phyloP scores from a whole-genome alignment of 768 basidiomycete species.

The Suillus sp. region DNA sequence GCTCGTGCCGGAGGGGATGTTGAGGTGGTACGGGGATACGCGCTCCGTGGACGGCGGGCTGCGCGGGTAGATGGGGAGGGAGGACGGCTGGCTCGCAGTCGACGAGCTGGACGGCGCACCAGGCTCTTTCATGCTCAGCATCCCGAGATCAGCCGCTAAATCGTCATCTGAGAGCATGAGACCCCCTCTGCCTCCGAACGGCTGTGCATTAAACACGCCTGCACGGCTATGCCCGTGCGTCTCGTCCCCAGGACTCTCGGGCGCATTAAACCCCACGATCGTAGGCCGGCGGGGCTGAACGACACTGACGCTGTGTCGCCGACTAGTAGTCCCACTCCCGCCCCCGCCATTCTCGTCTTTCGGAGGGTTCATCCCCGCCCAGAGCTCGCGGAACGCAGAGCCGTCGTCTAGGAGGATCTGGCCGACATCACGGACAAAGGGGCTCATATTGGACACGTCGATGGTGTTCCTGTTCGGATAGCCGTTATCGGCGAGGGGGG shows the following conservation, averaged over 20 bases:
- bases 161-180: constrained; percentile 80
- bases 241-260: constrained; percentile 47
- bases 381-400: constrained; percentile 70
- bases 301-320: constrained; percentile 81
- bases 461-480: constrained; percentile 43
- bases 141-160: constrained; percentile 67
- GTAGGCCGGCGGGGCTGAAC: constrained; percentile 72
- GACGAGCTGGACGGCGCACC: constrained; percentile 14
- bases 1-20: constrained; percentile 50
- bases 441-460: constrained; percentile 79
- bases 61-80: constrained; percentile 74
- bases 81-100: constrained; percentile 67
- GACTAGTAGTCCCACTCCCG: constrained; percentile 80
- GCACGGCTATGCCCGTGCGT: constrained; percentile 22
- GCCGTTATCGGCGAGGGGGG: constrained; percentile 57
- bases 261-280: constrained; percentile 69
- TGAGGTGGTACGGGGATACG: constrained; percentile 59
- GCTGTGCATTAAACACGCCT: constrained; percentile 35
- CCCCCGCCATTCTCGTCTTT: constrained; percentile 62
- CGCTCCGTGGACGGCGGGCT: constrained; percentile 59
- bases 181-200: constrained; percentile 52
- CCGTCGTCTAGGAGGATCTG: constrained; percentile 77
- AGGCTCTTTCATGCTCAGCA: constrained; percentile 55
- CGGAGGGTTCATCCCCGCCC: constrained; percentile 69
- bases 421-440: constrained; percentile 82